phyloP scores from a whole-genome alignment of 495 filamentous ascomycete species.

The Articulospora tetracladia region DNA sequence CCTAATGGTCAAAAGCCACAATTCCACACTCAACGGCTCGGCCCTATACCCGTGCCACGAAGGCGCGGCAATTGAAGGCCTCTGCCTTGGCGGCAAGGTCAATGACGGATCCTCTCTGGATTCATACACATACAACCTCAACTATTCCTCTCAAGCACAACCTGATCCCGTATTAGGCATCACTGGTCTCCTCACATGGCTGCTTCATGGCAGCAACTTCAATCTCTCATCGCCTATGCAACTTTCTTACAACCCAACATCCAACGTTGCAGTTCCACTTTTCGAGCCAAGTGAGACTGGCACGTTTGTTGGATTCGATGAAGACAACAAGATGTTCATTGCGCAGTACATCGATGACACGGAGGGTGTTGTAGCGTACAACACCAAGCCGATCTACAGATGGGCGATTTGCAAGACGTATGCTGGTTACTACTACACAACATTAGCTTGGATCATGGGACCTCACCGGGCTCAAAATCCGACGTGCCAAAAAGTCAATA shows the following conservation, averaged over 20 bases:
- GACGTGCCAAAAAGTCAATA: conserved; percentile 45
- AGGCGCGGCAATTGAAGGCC: conserved; percentile 49
- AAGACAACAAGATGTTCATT: conserved; percentile 36
- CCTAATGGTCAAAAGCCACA: conserved; percentile 29
- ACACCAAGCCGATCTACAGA: conserved; percentile 28
- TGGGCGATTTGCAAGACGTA: conserved; percentile 53
- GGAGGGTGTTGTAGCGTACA: conserved; percentile 10
- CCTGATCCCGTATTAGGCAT: conserved; percentile 7
- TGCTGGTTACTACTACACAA: conserved; percentile 46
- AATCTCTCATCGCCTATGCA: conserved; percentile 34
- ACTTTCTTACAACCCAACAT: conserved; percentile 36
- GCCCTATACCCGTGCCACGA: conserved; percentile 47
- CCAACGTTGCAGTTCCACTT: conserved; percentile 49
- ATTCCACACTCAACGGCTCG: conserved; percentile 29
- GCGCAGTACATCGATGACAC: conserved; percentile 40
- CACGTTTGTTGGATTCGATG: conserved; percentile 40
- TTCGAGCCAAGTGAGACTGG: conserved; percentile 32
- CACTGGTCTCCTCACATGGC: conserved; percentile 38
- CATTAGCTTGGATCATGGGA: conserved; percentile 45
- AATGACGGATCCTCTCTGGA: conserved; percentile 5
- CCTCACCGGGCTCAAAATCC: conserved; percentile 47
- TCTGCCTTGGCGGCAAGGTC: conserved; percentile 37
- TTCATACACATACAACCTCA: conserved; percentile 38
- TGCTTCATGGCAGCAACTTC: conserved; percentile 31
- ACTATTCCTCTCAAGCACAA: conserved; percentile 18